Conservation (phyloP, 345 rosid genomes). For the Raphanus raphanistrum region DNA sequence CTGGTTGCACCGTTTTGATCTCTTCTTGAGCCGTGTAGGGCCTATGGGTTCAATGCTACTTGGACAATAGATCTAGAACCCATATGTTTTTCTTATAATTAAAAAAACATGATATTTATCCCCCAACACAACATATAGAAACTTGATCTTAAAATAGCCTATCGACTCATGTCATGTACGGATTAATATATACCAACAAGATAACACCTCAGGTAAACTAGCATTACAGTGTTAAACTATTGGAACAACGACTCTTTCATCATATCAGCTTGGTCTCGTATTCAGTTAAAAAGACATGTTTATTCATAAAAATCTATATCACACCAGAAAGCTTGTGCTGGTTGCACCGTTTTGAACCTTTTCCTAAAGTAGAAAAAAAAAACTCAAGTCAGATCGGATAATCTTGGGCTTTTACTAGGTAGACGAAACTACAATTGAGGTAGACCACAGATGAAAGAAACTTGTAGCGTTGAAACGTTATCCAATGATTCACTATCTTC, state of each 20-base stretch:
- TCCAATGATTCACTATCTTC: not conserved
- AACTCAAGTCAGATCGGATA: constrained; percentile 3
- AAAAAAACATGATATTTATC: no score
- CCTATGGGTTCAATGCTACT: no score
- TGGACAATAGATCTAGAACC: no score
- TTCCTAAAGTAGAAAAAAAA: constrained; percentile 1
- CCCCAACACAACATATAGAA: no score
- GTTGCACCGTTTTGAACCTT: not conserved
- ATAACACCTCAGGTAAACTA: not conserved
- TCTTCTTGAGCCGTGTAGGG: no score
- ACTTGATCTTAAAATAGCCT: no score
- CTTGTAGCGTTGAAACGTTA: not conserved
- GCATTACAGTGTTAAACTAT: no score
- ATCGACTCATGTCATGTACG: constrained; percentile 22
- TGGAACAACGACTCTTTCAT: not conserved
- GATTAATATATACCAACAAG: constrained; percentile 1
- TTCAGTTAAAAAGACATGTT: not conserved
- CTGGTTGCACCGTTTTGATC: no score
- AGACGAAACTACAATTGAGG: not conserved
- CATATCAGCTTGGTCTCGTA: constrained; percentile 1
- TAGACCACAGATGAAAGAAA: not conserved
- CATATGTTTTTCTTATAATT: no score
- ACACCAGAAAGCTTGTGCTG: no score
- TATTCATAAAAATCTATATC: no score
- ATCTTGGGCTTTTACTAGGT: not conserved